A percentile compares a stretch with the other conserved stretches of the same genome.
Evolutionary conservation across 75 land plant genomes (phyloP).

Genomic region (Azolla pinnata): DNA sequence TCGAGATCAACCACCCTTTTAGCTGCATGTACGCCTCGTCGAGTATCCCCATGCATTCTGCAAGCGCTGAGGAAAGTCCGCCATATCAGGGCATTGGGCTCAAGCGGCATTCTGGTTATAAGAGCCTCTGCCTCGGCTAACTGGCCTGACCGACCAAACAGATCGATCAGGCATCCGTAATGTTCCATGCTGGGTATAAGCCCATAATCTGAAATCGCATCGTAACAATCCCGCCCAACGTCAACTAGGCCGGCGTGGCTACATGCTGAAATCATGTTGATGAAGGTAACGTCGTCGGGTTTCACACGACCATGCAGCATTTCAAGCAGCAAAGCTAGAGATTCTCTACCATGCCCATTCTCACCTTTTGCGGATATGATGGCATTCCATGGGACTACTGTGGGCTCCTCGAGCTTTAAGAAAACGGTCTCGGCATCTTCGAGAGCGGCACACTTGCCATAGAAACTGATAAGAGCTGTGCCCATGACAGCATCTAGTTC

Average conservation of each 20-base stretch:
- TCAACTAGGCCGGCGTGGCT: conserved; percentile 8
- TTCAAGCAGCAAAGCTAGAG: neutral
- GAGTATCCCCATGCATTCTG: neutral
- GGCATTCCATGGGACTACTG: conserved; percentile 5
- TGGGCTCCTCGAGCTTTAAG: neutral
- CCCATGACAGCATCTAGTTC: neutral
- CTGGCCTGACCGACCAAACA: conserved; percentile 8
- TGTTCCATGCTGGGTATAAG: neutral
- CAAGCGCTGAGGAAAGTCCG: conserved; percentile 4
- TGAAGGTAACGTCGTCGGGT: conserved; percentile 2
- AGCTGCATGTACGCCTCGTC: neutral
- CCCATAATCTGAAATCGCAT: neutral
- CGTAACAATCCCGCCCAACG: neutral
- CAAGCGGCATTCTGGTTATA: neutral
- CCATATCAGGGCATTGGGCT: conserved; percentile 1
- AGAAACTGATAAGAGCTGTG: conserved; percentile 1
- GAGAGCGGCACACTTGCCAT: conserved; percentile 11
- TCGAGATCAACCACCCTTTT: neutral
- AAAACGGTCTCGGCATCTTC: conserved; percentile 4
- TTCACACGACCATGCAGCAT: conserved; percentile 2
- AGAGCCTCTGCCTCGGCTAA: conserved; percentile 5
- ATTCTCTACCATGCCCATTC: conserved; percentile 5
- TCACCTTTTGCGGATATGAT: conserved; percentile 9
- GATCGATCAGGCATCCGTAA: conserved; percentile 7
- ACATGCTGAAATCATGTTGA: neutral